Percentiles rank a stretch among this genome's conserved stretches.
These are phyloP conservation scores for Aspergillus melleus DNA, from an alignment of 2,329 filamentous ascomycete species.

Conservation along the genomic window DNA sequence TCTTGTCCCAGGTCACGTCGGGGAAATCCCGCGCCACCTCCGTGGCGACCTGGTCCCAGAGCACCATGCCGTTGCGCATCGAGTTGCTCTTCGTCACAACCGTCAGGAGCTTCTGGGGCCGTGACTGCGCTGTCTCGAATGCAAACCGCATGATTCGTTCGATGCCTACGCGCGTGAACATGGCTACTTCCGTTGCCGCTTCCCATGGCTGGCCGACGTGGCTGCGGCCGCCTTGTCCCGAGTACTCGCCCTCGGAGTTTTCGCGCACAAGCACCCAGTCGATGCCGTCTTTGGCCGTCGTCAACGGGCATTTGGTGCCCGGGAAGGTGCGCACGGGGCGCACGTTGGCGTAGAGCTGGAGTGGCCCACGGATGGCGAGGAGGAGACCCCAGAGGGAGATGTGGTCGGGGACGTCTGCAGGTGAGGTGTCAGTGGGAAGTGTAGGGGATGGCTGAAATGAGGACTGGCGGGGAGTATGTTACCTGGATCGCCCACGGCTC, in stretches of 20 bases:
- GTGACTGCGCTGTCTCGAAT: constrained; percentile 51
- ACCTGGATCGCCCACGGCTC: constrained; percentile 60
- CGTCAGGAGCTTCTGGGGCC: constrained; percentile 52
- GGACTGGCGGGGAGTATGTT: constrained; percentile 6
- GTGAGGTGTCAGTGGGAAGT: constrained; percentile 3
- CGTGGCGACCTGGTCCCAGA: constrained; percentile 56
- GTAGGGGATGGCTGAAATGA: not conserved
- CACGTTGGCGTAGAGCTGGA: constrained; percentile 60
- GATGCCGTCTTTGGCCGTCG: constrained; percentile 49
- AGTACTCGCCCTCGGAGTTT: constrained; percentile 58
- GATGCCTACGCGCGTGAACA: constrained; percentile 55
- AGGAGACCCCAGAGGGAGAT: constrained; percentile 58
- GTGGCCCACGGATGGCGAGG: constrained; percentile 56
- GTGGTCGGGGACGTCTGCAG: constrained; percentile 55
- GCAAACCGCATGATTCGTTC: constrained; percentile 55
- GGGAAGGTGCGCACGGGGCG: constrained; percentile 52
- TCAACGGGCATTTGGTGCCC: constrained; percentile 53
- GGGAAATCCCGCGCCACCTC: constrained; percentile 51
- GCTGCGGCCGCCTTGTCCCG: constrained; percentile 55
- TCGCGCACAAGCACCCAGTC: constrained; percentile 59
- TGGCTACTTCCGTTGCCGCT: constrained; percentile 53
- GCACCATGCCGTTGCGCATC: constrained; percentile 56
- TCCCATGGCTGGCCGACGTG: constrained; percentile 55
- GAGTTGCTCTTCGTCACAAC: constrained; percentile 59
- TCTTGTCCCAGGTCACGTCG: constrained; percentile 54